Base-by-base conservation (phyloP, 306 rosid genomes). In the Ammopiptanthus mongolicus region DNA sequence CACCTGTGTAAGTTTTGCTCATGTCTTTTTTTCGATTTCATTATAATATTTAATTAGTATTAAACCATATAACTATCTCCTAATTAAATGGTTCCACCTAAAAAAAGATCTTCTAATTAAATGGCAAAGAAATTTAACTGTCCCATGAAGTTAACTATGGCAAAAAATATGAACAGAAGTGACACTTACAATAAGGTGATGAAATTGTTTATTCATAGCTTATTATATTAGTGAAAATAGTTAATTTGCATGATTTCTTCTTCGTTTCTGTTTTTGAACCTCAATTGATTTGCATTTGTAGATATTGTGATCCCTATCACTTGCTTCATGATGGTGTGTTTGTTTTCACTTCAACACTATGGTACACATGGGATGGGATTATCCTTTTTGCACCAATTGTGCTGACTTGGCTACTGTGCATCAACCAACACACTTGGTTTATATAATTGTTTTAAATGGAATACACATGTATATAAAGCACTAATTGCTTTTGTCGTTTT, bases 321-420 rank as follows among this genome's bases (percentile, higher is more conserved):
- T 63, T 87, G 90, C 75, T 78, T 90, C 82, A 90, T 90, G 73
- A 60, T 87, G 69, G 78, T 90, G 73, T 87, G 92, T 80, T 79
- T 90, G 61, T 90, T 90, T 79, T 89, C 90, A 7, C 92, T 90
- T 73, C 92, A 90, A 80, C 96, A 90, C 74, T 90, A 90, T 51
- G 96, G 92, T 28, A 90, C 90, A 29, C 92, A 90, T 78, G 86
- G 90, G 37, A 84, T 90, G 17, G 92, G 96, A 62, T 87, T n/a
- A n/a, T 84, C 75, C 55, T 84, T 70, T 90, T 90, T 62, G 92
- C 96, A 0, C 92, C 96, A 55, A 52, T 90, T n/a, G 90, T 90
- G 83, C 67, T 95, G 78, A 58, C 89, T 39, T 95, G 98, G 98
- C 89, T 95, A 57, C 82, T 95, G 48, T 95, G 97, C 93, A 95